Evolutionary conservation across 148 eudicot genomes (phyloP), one percentile per base, ranked within the genome.

Genomic region (Drosera capensis): DNA sequence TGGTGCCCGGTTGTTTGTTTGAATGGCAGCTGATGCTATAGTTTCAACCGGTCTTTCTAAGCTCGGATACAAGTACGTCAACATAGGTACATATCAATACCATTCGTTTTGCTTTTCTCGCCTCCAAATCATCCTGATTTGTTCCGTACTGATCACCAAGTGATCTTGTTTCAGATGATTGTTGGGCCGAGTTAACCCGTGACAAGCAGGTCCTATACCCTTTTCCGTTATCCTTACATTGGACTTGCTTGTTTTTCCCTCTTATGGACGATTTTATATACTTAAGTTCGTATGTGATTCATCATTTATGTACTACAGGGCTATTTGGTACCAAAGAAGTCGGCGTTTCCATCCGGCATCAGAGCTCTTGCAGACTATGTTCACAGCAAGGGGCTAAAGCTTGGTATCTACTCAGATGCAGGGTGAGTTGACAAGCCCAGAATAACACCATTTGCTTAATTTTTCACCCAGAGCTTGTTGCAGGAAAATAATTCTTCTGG

Each of bases 341-440:
- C 63, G 13, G 51, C 63, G 2, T 69, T 69, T 40, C 70, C 74
- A 2, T 69, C 70, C 1, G 70, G 74, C 14, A 64, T 69, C 5
- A 59, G 56, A 48, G 70, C 70, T 41, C 66, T 69, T 22, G 69
- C 62, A 37, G 59, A 64, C 41, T 64, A 69, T 48, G 70, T 64
- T 2, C 74, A 69, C 29, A 41, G 52, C 59, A 64, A 60, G 51
- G 70, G 66, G 6, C 70, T 69, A 13, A 64, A 64, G 63, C 61
- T 69, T 0, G 70, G 70, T 38, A 64, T 69, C 20, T 69, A 69
- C 40, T 59, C 66, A 0, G 70, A 60, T 44, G 74, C 70, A 23
- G 69, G 74, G 74, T 64, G 50, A 7, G 7, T 8, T n/a, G n/a
- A n/a, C 28, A 15, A 37, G 5, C 9, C 14, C 6, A 28, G 31